phyloP scores from a whole-genome alignment of 306 rosid genomes.

The Prunus dulcis region DNA sequence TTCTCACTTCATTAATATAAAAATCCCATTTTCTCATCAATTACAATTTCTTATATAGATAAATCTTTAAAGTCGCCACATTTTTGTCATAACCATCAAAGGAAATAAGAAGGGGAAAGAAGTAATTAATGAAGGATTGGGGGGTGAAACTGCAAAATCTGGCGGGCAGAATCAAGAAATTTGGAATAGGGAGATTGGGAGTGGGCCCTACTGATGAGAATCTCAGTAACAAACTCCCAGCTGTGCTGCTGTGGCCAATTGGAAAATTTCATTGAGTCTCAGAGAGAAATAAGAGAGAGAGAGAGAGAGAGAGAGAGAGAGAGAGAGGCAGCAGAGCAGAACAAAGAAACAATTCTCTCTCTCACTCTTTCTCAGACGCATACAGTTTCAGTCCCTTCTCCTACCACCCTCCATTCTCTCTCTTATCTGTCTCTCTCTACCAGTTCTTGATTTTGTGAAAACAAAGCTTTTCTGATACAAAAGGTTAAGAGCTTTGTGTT shows the following conservation, averaged over 20 bases:
- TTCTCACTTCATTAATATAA: no score
- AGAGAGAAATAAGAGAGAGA: not conserved
- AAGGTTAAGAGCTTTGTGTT: not conserved
- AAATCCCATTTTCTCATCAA: no score
- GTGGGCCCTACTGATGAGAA: conserved; percentile 30
- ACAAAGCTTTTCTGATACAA: not conserved
- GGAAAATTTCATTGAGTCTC: not conserved
- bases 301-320: not conserved
- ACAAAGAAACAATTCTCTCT: not conserved
- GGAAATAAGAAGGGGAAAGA: not conserved
- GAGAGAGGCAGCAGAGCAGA: not conserved
- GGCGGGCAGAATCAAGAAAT: not conserved
- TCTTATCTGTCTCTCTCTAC: not conserved
- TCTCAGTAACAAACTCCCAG: conserved; percentile 34
- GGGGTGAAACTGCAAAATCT: not conserved
- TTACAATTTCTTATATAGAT: no score
- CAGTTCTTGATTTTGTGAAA: not conserved
- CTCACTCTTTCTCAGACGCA: not conserved
- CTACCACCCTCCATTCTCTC: not conserved
- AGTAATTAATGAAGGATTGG: not conserved
- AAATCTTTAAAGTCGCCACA: no score
- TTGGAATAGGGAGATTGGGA: conserved; percentile 23
- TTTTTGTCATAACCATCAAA: no score
- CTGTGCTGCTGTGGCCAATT: conserved; percentile 9
- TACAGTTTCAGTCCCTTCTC: not conserved